A percentile compares a stretch with the other conserved stretches of the same genome.
phyloP scores from a whole-genome alignment of 345 rosid genomes.

The Eutrema heterophyllum region DNA sequence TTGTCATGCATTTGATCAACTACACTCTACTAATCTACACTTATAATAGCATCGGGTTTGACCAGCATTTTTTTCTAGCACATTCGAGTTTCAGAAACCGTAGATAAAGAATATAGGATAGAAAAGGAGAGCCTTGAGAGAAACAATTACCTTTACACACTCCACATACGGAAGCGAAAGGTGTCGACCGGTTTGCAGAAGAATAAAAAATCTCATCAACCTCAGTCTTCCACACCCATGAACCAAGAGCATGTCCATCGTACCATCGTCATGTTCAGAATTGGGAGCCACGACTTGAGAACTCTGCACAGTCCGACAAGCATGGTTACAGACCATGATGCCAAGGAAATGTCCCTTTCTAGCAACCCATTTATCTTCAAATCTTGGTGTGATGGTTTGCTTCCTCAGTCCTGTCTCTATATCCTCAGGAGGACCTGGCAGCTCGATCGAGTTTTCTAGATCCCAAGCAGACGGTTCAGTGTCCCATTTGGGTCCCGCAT shows the following conservation, averaged over 20 bases:
- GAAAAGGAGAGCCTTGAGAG: neutral
- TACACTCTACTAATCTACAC: neutral
- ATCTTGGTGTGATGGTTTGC: conserved; percentile 45
- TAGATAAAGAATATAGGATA: neutral
- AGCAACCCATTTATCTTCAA: conserved; percentile 69
- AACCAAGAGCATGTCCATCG: conserved; percentile 86
- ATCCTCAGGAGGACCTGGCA: conserved; percentile 81
- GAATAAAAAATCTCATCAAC: conserved; percentile 76
- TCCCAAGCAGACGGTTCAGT: conserved; percentile 67
- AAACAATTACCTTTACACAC: conserved; percentile 69
- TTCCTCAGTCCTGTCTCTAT: conserved; percentile 53
- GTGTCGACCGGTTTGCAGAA: conserved; percentile 83
- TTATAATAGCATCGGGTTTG: neutral
- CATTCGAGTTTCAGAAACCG: neutral
- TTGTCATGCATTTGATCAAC: neutral
- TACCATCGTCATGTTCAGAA: conserved; percentile 82
- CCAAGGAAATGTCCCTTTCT: conserved; percentile 87
- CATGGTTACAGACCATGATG: conserved; percentile 91
- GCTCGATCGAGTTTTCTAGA: conserved; percentile 73
- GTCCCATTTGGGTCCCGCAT: conserved; percentile 96
- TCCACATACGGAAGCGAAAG: conserved; percentile 93
- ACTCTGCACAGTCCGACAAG: conserved; percentile 94
- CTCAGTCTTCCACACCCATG: conserved; percentile 89
- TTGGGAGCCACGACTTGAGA: conserved; percentile 95
- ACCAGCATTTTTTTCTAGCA: too few relatives aligned